These are phyloP conservation scores for Fonsecaea nubica DNA, from an alignment of 2,329 filamentous ascomycete genomes.

Conservation along the genomic window DNA sequence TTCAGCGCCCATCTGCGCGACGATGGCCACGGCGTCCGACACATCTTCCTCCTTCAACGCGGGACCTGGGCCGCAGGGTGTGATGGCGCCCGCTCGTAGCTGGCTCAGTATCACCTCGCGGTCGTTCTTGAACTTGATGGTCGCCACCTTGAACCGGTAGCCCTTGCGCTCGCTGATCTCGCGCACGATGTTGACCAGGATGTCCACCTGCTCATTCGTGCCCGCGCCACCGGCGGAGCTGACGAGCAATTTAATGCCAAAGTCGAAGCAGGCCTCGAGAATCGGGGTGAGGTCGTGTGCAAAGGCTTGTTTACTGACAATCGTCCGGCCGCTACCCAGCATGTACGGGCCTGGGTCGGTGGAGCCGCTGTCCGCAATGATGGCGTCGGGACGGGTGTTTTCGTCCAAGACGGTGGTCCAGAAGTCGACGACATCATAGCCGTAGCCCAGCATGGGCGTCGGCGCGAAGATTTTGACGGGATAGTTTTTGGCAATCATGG, in stretches of 20 bases:
- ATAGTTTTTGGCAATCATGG: slow-evolving; percentile 2
- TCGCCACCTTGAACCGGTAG: neutral
- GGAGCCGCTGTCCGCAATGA: slow-evolving; percentile 13
- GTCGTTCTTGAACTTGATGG: slow-evolving; percentile 6
- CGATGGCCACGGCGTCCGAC: slow-evolving; percentile 47
- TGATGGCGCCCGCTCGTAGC: neutral
- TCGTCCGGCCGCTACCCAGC: slow-evolving; percentile 8
- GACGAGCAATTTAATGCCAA: slow-evolving; percentile 1
- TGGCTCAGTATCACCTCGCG: slow-evolving; percentile 3
- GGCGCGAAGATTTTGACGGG: slow-evolving; percentile 17
- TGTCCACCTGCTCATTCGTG: neutral
- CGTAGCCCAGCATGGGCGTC: slow-evolving; percentile 17
- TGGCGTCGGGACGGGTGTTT: slow-evolving; percentile 8
- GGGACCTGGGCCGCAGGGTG: slow-evolving; percentile 47
- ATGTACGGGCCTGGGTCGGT: slow-evolving; percentile 12
- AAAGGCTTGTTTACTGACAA: slow-evolving; percentile 4
- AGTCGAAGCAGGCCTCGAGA: neutral
- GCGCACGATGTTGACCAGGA: neutral
- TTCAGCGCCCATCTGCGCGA: slow-evolving; percentile 57
- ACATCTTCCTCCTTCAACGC: slow-evolving; percentile 49
- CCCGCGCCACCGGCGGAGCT: slow-evolving; percentile 5
- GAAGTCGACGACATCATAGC: slow-evolving; percentile 13
- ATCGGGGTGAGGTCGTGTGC: neutral
- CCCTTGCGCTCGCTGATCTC: slow-evolving; percentile 3
- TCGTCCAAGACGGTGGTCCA: slow-evolving; percentile 15